These are phyloP conservation scores for Microthlaspi erraticum DNA, from an alignment of 345 rosid species.

Conservation along the genomic window DNA sequence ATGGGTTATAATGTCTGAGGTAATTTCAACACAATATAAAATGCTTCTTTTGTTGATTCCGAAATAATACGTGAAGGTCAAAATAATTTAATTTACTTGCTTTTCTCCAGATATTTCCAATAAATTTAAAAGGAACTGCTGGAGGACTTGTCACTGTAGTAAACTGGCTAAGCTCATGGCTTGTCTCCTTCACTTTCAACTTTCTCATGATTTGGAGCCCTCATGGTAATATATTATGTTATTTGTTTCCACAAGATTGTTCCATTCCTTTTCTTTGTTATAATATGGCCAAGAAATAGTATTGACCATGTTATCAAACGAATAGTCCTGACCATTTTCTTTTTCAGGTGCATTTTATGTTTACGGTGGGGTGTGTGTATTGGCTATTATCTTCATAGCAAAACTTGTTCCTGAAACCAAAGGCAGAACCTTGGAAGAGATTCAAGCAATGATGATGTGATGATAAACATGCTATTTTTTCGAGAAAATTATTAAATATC, in stretches of 20 bases:
- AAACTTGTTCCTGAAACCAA: slow-evolving; percentile 59
- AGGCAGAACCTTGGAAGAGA: slow-evolving; percentile 58
- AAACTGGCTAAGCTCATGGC: slow-evolving; percentile 52
- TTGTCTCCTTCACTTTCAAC: slow-evolving; percentile 52
- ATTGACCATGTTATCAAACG: not conserved
- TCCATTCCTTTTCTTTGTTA: not conserved
- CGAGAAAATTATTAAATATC: no score
- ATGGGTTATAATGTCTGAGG: slow-evolving; percentile 62
- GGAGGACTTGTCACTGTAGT: slow-evolving; percentile 53
- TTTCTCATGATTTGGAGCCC: slow-evolving; percentile 56
- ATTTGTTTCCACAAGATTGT: not conserved
- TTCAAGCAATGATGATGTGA: slow-evolving; percentile 48
- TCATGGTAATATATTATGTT: slow-evolving; percentile 29
- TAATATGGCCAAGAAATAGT: not conserved
- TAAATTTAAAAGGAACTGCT: slow-evolving; percentile 54
- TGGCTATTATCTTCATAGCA: slow-evolving; percentile 47
- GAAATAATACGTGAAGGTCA: not conserved
- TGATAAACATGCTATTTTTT: no score
- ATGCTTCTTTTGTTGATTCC: not conserved
- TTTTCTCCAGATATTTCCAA: slow-evolving; percentile 51
- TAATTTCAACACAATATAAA: not conserved
- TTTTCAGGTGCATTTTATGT: slow-evolving; percentile 51
- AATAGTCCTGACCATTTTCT: not conserved
- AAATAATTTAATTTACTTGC: not conserved
- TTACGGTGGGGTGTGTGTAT: slow-evolving; percentile 46